Percentiles rank a stretch among this genome's conserved stretches.
Evolutionary conservation across 352 stramenopile genomes (phyloP).

Genomic region (Globisporangium perplexum): DNA sequence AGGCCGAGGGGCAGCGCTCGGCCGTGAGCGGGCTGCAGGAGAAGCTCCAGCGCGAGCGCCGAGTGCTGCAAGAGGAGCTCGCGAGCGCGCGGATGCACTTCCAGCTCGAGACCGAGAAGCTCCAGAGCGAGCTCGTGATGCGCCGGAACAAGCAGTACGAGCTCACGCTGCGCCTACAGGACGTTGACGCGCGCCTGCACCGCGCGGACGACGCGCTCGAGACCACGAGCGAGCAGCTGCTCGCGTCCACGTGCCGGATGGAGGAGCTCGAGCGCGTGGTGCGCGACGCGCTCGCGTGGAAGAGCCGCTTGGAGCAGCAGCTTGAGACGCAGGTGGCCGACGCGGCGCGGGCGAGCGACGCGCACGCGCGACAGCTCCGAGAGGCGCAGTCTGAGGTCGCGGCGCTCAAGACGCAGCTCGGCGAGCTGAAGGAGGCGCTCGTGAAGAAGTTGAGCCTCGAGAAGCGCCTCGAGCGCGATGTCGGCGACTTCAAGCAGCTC

Average conservation of each 20-base stretch:
- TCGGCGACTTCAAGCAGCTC: conserved; percentile 30
- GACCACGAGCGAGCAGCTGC: conserved; percentile 34
- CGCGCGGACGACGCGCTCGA: conserved; percentile 27
- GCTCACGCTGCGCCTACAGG: conserved; percentile 63
- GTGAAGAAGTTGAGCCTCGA: conserved; percentile 20
- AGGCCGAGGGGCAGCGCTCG: conserved; percentile 33
- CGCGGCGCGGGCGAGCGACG: conserved; percentile 2
- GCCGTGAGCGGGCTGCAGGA: conserved; percentile 32
- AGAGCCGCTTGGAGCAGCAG: conserved; percentile 39
- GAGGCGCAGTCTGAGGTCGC: conserved; percentile 22
- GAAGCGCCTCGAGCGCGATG: conserved; percentile 35
- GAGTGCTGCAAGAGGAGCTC: conserved; percentile 41
- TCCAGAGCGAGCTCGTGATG: conserved; percentile 67
- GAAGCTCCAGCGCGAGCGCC: conserved; percentile 48
- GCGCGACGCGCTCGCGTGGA: conserved; percentile 45
- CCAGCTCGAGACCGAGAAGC: conserved; percentile 57
- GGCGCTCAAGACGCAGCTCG: conserved; percentile 32
- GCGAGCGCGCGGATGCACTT: conserved; percentile 29
- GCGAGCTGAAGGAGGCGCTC: conserved; percentile 38
- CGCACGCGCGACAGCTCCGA: conserved; percentile 7
- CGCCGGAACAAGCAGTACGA: conserved; percentile 77
- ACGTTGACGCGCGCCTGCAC: conserved; percentile 47
- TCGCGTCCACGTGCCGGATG: conserved; percentile 45
- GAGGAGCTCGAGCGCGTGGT: conserved; percentile 55
- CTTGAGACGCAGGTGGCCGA: conserved; percentile 11